Evolutionary conservation across 75 land plant species (phyloP), one percentile per base, ranked within the genome.

Genomic region (Selaginella tamariscina): DNA sequence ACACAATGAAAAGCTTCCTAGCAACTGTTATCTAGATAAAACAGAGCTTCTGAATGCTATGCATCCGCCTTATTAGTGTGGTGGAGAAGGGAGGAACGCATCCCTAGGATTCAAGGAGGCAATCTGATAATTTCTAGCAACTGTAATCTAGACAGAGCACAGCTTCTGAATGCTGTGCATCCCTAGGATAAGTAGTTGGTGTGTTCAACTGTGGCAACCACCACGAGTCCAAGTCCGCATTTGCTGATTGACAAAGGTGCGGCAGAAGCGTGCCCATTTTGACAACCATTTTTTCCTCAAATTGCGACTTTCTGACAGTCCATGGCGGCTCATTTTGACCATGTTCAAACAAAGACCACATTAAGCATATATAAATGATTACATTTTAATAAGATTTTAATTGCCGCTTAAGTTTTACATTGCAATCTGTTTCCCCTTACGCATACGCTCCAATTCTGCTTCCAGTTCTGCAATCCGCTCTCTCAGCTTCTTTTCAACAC

Each of bases 381-480:
- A 39, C 15, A 39, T 5, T 15, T 15, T 5, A 5, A 15, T 5
- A 15, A 15, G 49, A 15, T 39, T 39, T 39, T 39, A 39, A 5
- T 39, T 5, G 49, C 11, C 49, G n/a, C n/a, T n/a, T n/a, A n/a
- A n/a, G n/a, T n/a, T n/a, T n/a, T 39, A 39, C 11, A 5, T 15
- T 15, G 49, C 49, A 15, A 39, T 78, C 28, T 83, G 77, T 32
- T 84, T 89, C 29, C 94, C 94, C 69, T 88, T 86, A 31, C 83
- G 65, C 15, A 80, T 33, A 70, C 70, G 77, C 21, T 92, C 95
- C 1, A 89, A 70, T 78, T 86, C 79, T n/a, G 56, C 29, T 68
- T 86, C 87, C 5, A 82, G 73, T 27, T 84, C 82, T 31, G 73
- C 15, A 29, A 91, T 59, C 31, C 74, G 83, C 11, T 39, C 59